A percentile compares a stretch with the other conserved stretches of the same genome.
Conservation (phyloP, 1,284 basidiomycete species). For the Trichosporon ovoides region DNA sequence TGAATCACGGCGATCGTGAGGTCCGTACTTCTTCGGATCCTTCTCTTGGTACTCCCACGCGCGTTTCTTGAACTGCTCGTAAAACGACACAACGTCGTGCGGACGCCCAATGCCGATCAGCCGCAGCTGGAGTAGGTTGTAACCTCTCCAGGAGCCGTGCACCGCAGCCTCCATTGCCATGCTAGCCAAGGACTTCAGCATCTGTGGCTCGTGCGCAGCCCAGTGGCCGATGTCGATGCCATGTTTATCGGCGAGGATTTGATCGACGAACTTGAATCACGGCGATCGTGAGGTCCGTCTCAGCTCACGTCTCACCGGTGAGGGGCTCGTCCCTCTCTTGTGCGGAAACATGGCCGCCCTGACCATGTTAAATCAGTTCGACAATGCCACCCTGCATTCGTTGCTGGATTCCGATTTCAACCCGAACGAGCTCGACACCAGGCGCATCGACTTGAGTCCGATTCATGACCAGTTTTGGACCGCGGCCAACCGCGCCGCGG, state of each 20-base stretch:
- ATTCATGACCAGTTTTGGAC: conserved; percentile 5
- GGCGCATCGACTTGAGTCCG: neutral
- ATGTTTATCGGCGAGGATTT: neutral
- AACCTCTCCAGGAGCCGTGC: conserved; percentile 20
- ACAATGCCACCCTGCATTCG: conserved; percentile 13
- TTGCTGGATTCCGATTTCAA: conserved; percentile 20
- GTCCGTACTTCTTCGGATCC: conserved; percentile 15
- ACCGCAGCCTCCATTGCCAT: conserved; percentile 28
- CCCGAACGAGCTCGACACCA: neutral
- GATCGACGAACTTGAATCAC: neutral
- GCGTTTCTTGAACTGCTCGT: conserved; percentile 16
- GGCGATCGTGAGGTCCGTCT: conserved; percentile 22
- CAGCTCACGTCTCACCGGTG: conserved; percentile 21
- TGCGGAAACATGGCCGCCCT: conserved; percentile 24
- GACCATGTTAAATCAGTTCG: conserved; percentile 25
- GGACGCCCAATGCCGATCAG: conserved; percentile 24
- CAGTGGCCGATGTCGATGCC: neutral
- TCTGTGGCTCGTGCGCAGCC: conserved; percentile 3
- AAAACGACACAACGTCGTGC: conserved; percentile 10
- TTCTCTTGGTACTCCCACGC: conserved; percentile 22
- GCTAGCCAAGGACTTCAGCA: conserved; percentile 18
- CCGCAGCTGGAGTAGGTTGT: conserved; percentile 22
- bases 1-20: too few species aligned
- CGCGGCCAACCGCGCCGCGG: conserved; percentile 11
- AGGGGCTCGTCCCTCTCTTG: conserved; percentile 20